These are phyloP conservation scores for Tricholoma sp. DNA, from an alignment of 768 basidiomycete species.

Conservation along the genomic window DNA sequence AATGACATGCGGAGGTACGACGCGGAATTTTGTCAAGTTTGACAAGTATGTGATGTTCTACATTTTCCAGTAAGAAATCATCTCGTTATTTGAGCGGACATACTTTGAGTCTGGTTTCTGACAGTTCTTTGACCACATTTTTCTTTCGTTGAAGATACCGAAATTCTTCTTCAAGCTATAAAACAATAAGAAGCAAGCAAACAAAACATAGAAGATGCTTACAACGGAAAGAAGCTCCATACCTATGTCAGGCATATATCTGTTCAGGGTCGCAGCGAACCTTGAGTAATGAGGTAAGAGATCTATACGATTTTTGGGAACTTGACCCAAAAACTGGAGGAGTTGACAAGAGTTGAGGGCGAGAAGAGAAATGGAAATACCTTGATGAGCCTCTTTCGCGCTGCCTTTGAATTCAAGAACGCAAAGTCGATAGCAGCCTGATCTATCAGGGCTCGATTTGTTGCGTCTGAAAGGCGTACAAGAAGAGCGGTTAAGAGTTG, in stretches of 20 bases:
- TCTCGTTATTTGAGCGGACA: constrained; percentile 1
- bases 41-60: constrained; percentile 88
- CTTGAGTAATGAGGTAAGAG: constrained; percentile 91
- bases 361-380: constrained; percentile 31
- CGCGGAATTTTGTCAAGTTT: constrained; percentile 91
- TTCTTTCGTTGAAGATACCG: constrained; percentile 93
- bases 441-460: constrained; percentile 83
- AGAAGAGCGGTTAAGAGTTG: constrained; percentile 89
- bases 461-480: constrained; percentile 89
- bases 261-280: constrained; percentile 80
- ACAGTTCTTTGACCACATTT: constrained; percentile 84
- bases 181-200: constrained; percentile 4
- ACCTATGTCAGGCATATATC: constrained; percentile 93
- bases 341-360: not conserved
- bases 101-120: constrained; percentile 83
- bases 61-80: not conserved
- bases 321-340: constrained; percentile 71
- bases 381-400: constrained; percentile 85
- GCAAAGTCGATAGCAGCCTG: constrained; percentile 95
- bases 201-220: constrained; percentile 25
- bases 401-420: constrained; percentile 94
- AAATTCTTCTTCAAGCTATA: constrained; percentile 93
- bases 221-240: constrained; percentile 77
- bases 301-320: constrained; percentile 85
- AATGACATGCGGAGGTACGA: constrained; percentile 88